These are phyloP conservation scores for Aspergillus hiratsukae DNA, from an alignment of 2,329 filamentous ascomycete genomes.

Conservation along the genomic window DNA sequence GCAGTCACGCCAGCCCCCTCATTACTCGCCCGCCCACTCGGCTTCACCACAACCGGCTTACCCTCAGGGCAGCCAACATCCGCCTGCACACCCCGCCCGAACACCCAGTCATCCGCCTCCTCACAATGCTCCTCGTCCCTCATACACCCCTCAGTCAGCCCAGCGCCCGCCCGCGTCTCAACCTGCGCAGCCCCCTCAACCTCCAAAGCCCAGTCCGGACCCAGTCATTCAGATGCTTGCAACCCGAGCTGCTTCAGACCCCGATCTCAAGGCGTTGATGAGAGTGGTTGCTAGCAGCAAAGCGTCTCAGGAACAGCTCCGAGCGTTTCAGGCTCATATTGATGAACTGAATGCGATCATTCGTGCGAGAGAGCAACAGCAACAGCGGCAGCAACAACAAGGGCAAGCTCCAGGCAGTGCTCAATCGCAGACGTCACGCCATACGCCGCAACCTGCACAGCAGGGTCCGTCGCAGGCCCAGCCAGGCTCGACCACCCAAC, in stretches of 20 bases:
- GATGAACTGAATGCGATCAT: constrained; percentile 50
- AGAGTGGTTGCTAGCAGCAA: constrained; percentile 48
- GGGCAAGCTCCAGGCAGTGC: constrained; percentile 12
- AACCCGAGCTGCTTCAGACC: constrained; percentile 46
- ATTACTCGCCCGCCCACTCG: constrained; percentile 24
- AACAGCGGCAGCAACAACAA: constrained; percentile 29
- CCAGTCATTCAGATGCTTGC: constrained; percentile 51
- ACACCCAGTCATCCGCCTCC: constrained; percentile 8
- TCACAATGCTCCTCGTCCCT: constrained; percentile 17
- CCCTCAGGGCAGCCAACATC: constrained; percentile 17
- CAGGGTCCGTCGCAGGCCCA: constrained; percentile 5
- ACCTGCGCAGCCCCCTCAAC: constrained; percentile 28
- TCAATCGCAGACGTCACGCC: constrained; percentile 14
- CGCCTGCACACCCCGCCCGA: constrained; percentile 16
- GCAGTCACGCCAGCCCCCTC: constrained; percentile 24
- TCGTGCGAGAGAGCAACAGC: constrained; percentile 40
- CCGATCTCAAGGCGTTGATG: constrained; percentile 48
- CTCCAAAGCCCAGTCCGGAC: constrained; percentile 43
- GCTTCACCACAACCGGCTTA: constrained; percentile 26
- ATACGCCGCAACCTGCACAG: constrained; percentile 13
- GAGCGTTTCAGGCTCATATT: constrained; percentile 48
- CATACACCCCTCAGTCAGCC: constrained; percentile 20
- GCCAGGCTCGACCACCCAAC: constrained; percentile 1
- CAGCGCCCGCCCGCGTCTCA: constrained; percentile 27
- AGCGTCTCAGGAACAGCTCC: constrained; percentile 46